phyloP scores from a whole-genome alignment of 257 asterid species.

The Handroanthus guayacan region DNA sequence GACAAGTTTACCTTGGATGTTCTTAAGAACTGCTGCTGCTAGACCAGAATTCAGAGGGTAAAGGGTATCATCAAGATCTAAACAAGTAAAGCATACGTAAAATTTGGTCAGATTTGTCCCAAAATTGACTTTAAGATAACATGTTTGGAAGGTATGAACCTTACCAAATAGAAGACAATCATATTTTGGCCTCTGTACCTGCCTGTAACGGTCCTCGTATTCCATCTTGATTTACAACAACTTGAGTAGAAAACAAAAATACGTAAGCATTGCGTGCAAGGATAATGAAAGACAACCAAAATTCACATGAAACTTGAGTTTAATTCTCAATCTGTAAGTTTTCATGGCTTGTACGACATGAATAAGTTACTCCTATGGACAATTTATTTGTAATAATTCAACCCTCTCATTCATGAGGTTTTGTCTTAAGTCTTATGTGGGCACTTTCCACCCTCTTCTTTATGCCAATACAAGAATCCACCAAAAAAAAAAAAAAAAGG shows the following conservation, averaged over 20 bases:
- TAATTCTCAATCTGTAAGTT: conserved; percentile 38
- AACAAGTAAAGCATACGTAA: neutral
- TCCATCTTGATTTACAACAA: conserved; percentile 67
- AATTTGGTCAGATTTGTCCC: conserved; percentile 7
- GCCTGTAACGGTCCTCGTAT: conserved; percentile 65
- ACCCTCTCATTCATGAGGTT: conserved; percentile 23
- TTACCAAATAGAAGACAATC: conserved; percentile 98
- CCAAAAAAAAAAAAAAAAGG: neutral
- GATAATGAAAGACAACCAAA: conserved; percentile 38
- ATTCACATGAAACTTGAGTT: conserved; percentile 31
- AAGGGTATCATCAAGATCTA: conserved; percentile 95
- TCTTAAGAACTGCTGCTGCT: conserved; percentile 63
- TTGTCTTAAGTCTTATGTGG: conserved; percentile 15
- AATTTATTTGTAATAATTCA: neutral
- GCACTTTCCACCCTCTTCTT: conserved; percentile 18
- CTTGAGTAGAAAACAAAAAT: conserved; percentile 47
- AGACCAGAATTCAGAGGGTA: conserved; percentile 90
- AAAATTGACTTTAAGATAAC: conserved; percentile 21
- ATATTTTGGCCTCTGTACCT: conserved; percentile 73
- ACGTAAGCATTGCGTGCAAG: conserved; percentile 45
- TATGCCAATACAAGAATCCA: conserved; percentile 20
- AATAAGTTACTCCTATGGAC: neutral
- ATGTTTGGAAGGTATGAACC: conserved; percentile 23
- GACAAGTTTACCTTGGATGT: conserved; percentile 69
- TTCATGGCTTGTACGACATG: conserved; percentile 24